Evolutionary conservation across 345 rosid genomes (phyloP).

Genomic region (Hibiscus syriacus): DNA sequence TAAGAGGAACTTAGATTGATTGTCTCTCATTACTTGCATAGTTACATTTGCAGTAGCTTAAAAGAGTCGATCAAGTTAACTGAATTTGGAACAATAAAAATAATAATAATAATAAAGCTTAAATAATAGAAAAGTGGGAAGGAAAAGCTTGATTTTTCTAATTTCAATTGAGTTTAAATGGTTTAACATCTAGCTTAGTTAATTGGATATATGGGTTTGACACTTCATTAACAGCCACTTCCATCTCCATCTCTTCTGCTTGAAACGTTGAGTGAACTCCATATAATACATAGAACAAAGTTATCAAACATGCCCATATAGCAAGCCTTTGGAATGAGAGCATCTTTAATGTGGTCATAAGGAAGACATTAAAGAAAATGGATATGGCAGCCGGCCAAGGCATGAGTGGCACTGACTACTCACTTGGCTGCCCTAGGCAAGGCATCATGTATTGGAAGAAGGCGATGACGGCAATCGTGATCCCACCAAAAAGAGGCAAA

Average conservation of each 20-base stretch:
- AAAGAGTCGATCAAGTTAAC: background rate
- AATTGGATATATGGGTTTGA: constrained; percentile 30
- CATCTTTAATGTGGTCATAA: constrained; percentile 55
- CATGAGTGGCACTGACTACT: constrained; percentile 87
- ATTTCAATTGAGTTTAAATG: constrained; percentile 13
- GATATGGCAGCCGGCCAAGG: constrained; percentile 87
- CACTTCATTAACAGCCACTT: constrained; percentile 13
- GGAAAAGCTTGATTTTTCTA: background rate
- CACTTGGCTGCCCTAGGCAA: constrained; percentile 11
- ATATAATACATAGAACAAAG: constrained; percentile 64
- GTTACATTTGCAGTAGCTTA: background rate
- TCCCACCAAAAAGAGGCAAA: constrained; percentile 32
- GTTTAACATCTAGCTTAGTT: constrained; percentile 38
- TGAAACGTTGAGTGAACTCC: constrained; percentile 84
- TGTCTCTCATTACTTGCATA: background rate
- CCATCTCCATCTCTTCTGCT: constrained; percentile 55
- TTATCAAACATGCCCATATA: constrained; percentile 61
- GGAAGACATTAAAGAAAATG: constrained; percentile 67
- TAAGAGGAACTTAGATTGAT: background rate
- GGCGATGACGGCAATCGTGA: constrained; percentile 32
- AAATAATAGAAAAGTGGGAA: background rate
- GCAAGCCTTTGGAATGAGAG: constrained; percentile 59
- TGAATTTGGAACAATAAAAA: background rate
- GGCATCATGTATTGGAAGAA: constrained; percentile 41
- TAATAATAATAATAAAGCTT: background rate